Base-by-base conservation (phyloP, 352 stramenopile species). In the Phytophthora fragariaefolia region DNA sequence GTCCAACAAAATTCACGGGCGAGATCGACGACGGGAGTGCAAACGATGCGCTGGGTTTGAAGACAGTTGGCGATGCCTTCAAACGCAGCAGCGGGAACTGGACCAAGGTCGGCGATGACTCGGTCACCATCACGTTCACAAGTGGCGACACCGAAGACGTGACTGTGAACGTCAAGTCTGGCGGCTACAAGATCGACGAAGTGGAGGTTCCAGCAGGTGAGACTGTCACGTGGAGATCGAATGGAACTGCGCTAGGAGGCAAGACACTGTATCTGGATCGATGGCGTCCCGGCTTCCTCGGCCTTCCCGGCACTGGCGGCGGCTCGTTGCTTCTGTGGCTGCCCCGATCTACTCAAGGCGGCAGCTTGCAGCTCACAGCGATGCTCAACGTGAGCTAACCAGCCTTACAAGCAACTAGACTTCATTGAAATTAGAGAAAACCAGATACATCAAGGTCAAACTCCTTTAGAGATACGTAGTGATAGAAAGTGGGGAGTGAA, bases 251-350 rank as follows among this genome's bases (percentile, higher is more conserved):
- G 18, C 27, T 79, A 23, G 65, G 61, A 32, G 62, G 70, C 6
- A 79, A 77, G 42, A 79, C 63, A 9, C 32, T 79, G 48, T 79
- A 79, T 50, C 28, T 79, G 22, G 72, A 79, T 49, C 69, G 72
- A 2, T 79, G 68, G 72, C 68, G 72, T 42, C 68, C 64, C 1
- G 63, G 65, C 22, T 69, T 74, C 23, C 30, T 76, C 5, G 58
- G 47, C 4, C 26, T 79, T 3, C 65, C 68, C 12, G 68, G 63
- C 24, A 71, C 71, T 2, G 65, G 63, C n/a, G 71, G 71, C 2
- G 71, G 68, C 2, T 77, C 71, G 15, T 36, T 79, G 7, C 22
- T 73, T 43, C 53, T 74, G 15, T 79, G 68, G 72, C 23, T 79
- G 3, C 58, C 68, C 38, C 63, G 55, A 22, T 59, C 63, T 0